phyloP scores from a whole-genome alignment of 805 yeast genomes.

The Kuraishia molischiana region DNA sequence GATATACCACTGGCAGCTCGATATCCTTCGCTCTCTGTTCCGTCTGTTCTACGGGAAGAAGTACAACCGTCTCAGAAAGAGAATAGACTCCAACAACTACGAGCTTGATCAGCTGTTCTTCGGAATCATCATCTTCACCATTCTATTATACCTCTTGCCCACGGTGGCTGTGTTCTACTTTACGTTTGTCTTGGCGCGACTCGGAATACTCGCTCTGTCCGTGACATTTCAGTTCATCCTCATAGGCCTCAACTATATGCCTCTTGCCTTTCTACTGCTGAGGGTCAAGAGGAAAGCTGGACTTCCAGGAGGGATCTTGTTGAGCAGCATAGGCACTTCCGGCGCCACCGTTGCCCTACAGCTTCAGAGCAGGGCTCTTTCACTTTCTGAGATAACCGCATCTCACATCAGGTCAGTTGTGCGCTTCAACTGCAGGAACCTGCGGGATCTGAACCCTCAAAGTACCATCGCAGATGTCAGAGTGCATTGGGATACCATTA shows the following conservation, averaged over 20 bases:
- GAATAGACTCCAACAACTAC: slow-evolving; percentile 80
- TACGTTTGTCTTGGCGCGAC: slow-evolving; percentile 53
- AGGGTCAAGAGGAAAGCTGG: slow-evolving; percentile 71
- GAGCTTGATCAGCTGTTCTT: slow-evolving; percentile 78
- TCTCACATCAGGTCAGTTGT: slow-evolving; percentile 20
- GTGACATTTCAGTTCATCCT: slow-evolving; percentile 49
- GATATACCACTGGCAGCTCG: slow-evolving; percentile 67
- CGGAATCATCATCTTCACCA: slow-evolving; percentile 83
- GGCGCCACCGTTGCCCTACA: slow-evolving; percentile 8
- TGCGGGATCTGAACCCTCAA: no score
- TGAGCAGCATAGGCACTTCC: background rate
- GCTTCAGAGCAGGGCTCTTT: slow-evolving; percentile 16
- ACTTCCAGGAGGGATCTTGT: slow-evolving; percentile 40
- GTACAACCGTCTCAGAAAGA: slow-evolving; percentile 69
- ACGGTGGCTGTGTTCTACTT: slow-evolving; percentile 81
- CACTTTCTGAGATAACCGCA: slow-evolving; percentile 13
- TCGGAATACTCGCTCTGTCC: slow-evolving; percentile 36
- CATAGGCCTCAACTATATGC: slow-evolving; percentile 71
- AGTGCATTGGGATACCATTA: slow-evolving; percentile 18
- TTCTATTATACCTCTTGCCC: slow-evolving; percentile 70
- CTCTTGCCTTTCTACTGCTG: slow-evolving; percentile 72
- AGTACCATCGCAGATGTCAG: no score
- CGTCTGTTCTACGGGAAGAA: slow-evolving; percentile 86
- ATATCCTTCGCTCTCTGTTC: slow-evolving; percentile 61
- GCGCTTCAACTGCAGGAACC: slow-evolving; percentile 17